phyloP scores from a whole-genome alignment of 2,329 filamentous ascomycete species.

The Penicillium sp. region DNA sequence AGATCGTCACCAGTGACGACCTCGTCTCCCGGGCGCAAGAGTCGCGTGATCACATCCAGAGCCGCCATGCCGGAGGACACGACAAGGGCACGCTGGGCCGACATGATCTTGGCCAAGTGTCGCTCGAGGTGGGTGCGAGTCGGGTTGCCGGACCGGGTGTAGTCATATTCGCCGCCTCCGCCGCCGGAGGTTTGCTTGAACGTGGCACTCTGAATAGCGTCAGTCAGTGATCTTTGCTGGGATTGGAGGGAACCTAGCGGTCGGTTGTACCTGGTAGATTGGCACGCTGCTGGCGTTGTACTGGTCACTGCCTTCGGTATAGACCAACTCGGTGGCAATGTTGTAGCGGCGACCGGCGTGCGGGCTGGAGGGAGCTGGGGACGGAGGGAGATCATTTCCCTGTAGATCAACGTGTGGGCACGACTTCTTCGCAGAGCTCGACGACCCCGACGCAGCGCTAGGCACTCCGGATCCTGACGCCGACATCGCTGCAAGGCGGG shows the following conservation, averaged over 20 bases:
- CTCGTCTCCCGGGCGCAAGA: constrained; percentile 89
- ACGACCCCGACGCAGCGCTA: constrained; percentile 21
- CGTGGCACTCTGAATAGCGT: constrained; percentile 67
- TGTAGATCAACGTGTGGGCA: constrained; percentile 69
- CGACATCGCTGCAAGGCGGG: constrained; percentile 41
- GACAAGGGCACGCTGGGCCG: constrained; percentile 81
- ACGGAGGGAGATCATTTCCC: constrained; percentile 82
- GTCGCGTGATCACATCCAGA: constrained; percentile 88
- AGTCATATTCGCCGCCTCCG: constrained; percentile 91
- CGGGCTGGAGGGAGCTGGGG: constrained; percentile 88
- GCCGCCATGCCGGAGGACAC: constrained; percentile 98
- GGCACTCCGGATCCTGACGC: constrained; percentile 32
- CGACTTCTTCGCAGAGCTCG: constrained; percentile 47
- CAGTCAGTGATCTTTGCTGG: not conserved
- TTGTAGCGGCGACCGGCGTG: constrained; percentile 84
- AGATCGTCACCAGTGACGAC: constrained; percentile 96
- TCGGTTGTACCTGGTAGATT: constrained; percentile 72
- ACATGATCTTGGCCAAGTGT: constrained; percentile 99
- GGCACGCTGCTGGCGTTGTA: constrained; percentile 95
- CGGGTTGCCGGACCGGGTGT: constrained; percentile 95
- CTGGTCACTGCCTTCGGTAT: constrained; percentile 93
- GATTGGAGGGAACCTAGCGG: not conserved
- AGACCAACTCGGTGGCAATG: constrained; percentile 92
- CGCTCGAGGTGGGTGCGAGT: constrained; percentile 94
- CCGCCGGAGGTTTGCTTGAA: constrained; percentile 87